phyloP scores from a whole-genome alignment of 352 stramenopile genomes.

The Detonula confervacea region DNA sequence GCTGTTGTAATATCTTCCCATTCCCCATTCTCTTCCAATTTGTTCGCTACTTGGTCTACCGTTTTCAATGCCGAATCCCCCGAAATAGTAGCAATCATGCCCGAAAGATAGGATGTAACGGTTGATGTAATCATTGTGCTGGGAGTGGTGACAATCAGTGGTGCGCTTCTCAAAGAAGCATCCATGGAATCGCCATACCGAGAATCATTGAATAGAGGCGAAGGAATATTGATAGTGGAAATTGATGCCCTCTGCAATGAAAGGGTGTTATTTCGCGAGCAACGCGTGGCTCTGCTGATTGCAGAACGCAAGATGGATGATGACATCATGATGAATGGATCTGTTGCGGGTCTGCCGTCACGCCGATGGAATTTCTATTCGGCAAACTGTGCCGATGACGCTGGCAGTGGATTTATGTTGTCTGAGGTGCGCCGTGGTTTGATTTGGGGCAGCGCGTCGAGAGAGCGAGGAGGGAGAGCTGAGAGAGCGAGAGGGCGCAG shows the following conservation, averaged over 20 bases:
- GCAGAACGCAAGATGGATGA: not conserved
- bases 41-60: not conserved
- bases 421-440: no score
- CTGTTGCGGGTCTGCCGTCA: no score
- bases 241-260: not conserved
- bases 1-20: slow-evolving; percentile 1
- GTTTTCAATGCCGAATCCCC: slow-evolving; percentile 9
- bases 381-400: no score
- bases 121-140: not conserved
- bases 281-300: not conserved
- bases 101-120: not conserved
- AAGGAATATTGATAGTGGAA: not conserved
- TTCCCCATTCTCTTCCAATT: not conserved
- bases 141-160: not conserved
- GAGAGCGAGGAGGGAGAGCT: no score
- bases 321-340: slow-evolving; percentile 11
- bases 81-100: slow-evolving; percentile 9
- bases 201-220: not conserved
- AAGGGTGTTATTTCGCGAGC: not conserved
- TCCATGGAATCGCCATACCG: not conserved
- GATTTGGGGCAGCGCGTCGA: no score
- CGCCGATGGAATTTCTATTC: no score
- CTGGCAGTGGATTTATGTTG: no score
- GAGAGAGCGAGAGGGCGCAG: no score
- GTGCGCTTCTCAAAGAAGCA: not conserved